Evolutionary conservation across 805 yeast genomes (phyloP).

Genomic region (Kuraishia cidri): DNA sequence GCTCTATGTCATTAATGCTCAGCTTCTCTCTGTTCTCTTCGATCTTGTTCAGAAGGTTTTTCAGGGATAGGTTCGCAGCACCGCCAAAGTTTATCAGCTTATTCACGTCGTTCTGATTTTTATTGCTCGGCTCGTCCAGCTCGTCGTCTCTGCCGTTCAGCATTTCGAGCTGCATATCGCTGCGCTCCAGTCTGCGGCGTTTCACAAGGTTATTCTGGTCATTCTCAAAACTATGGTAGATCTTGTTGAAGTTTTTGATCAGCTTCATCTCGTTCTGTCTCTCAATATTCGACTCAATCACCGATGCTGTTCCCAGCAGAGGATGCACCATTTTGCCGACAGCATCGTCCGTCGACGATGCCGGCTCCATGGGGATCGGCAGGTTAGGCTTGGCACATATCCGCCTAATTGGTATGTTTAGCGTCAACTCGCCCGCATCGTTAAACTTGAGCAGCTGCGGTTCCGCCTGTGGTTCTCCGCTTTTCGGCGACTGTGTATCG

Average conservation of each 20-base stretch:
- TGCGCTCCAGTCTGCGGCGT: conserved; percentile 69
- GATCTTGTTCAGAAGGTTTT: conserved; percentile 71
- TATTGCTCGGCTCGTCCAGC: conserved; percentile 10
- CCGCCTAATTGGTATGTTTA: conserved; percentile 20
- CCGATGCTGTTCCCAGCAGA: conserved; percentile 23
- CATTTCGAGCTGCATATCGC: conserved; percentile 59
- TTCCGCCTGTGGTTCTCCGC: conserved; percentile 4
- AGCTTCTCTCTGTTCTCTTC: conserved; percentile 74
- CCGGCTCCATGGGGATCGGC: conserved; percentile 15
- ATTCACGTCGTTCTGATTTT: conserved; percentile 14
- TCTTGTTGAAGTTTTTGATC: conserved; percentile 59
- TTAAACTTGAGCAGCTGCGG: conserved; percentile 4
- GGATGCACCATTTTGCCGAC: conserved; percentile 24
- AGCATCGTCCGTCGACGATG: conserved; percentile 17
- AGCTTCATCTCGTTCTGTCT: conserved; percentile 25
- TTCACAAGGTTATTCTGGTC: conserved; percentile 70
- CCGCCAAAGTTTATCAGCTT: conserved; percentile 32
- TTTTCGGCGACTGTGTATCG: conserved; percentile 7
- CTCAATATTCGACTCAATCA: conserved; percentile 31
- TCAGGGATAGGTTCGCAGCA: conserved; percentile 69
- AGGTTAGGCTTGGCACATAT: conserved; percentile 16
- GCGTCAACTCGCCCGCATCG: conserved; percentile 20
- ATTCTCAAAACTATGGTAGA: conserved; percentile 69
- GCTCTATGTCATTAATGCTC: conserved; percentile 69
- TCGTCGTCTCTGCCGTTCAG: conserved; percentile 12